phyloP scores from a whole-genome alignment of 768 basidiomycete species.

The Cytidiella melzeri region DNA sequence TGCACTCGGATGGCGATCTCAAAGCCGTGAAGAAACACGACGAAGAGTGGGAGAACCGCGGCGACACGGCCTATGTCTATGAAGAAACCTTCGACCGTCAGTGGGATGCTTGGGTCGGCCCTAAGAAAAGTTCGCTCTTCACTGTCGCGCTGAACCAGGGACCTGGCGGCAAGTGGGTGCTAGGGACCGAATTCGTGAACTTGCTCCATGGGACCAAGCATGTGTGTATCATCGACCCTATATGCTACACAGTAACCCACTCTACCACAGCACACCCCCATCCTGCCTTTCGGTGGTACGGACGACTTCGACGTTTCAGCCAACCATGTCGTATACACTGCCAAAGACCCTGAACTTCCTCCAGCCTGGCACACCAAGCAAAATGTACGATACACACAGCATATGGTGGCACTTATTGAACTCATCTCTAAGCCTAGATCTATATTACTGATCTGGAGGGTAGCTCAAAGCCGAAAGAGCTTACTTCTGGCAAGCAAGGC shows the following conservation, averaged over 20 bases:
- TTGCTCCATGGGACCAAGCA: conserved; percentile 63
- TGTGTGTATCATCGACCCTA: conserved; percentile 36
- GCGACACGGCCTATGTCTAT: conserved; percentile 54
- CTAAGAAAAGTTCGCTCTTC: conserved; percentile 70
- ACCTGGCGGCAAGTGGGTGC: conserved; percentile 44
- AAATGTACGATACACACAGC: conserved; percentile 41
- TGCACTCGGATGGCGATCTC: conserved; percentile 72
- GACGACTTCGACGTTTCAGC: conserved; percentile 75
- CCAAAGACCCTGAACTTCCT: conserved; percentile 76
- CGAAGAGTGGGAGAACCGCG: conserved; percentile 63
- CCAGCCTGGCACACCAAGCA: conserved; percentile 87
- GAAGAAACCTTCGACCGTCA: conserved; percentile 43
- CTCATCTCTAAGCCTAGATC: conserved; percentile 36
- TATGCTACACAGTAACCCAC: neutral
- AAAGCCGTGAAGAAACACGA: conserved; percentile 65
- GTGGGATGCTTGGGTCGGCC: conserved; percentile 65
- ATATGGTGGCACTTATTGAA: neutral
- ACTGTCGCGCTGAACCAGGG: conserved; percentile 50
- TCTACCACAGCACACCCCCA: conserved; percentile 51
- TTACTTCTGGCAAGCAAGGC: conserved; percentile 83
- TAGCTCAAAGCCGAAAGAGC: conserved; percentile 44
- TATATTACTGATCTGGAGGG: conserved; percentile 62
- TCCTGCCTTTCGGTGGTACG: conserved; percentile 83
- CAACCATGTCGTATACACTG: conserved; percentile 70
- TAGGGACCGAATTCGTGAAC: conserved; percentile 49